Base-by-base conservation (phyloP, 352 stramenopile genomes). In the Halophytophthora batemanensis region DNA sequence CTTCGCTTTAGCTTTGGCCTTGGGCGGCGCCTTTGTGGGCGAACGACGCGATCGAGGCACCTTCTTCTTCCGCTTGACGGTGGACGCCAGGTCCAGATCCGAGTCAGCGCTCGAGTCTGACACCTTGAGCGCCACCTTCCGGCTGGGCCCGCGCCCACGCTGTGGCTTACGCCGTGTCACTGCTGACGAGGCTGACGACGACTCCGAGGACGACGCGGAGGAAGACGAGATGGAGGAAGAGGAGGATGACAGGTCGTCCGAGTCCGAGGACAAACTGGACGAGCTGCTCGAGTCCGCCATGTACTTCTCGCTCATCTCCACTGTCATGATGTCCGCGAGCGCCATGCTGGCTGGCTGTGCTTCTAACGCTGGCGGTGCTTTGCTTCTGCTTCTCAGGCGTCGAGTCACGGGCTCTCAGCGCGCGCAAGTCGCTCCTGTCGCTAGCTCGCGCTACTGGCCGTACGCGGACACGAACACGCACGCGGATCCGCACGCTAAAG, bases 231-330 rank as follows among this genome's bases (percentile, higher is more conserved):
- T 83, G 31, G 65, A 70, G 0, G 69, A 73, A 2, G 61, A 78
- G 13, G 60, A 75, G n/a, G 61, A 67, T 12, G 56, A 74, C 21
- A 68, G 34, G 38, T 82, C 71, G 36, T 81, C 72, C 42, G 74
- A 87, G 53, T 88, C 77, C n/a, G 80, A 91, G 23, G 77, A 88
- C 37, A 79, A 60, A 51, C 77, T 87, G 13, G 77, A 88, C 11
- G 80, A 91, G 46, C 80, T 91, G 59, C 80, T 91, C 2, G 77
- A 88, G 58, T 82, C 74, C 49, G 69, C 58, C 55, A 86, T 71
- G 56, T 89, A 89, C 56, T 91, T 88, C 47, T 69, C 70, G 56
- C 74, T 78, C 61, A 77, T 78, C 48, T 78, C 77, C 62, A 87
- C 72, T 41, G 77, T 73, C 73, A 90, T 86, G 45, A 90, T 74